These are phyloP conservation scores for Hammondia hammondi DNA, from an alignment of 169 alveolate species.

Conservation along the genomic window DNA sequence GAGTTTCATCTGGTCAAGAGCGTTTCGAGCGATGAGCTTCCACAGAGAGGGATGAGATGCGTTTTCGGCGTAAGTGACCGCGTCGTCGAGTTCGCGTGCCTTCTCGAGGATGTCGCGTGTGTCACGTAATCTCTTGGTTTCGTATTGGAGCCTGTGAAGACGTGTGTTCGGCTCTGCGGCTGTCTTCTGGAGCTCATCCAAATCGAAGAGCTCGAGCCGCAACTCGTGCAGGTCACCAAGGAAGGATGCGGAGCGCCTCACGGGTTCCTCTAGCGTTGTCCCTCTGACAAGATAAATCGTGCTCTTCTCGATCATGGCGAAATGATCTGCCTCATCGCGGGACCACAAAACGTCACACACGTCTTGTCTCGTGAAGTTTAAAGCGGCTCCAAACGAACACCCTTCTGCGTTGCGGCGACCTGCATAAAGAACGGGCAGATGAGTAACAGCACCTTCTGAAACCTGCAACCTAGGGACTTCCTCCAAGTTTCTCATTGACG, in stretches of 20 bases:
- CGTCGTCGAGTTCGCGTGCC: constrained; percentile 83
- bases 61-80: constrained; percentile 84
- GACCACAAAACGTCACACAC: constrained; percentile 91
- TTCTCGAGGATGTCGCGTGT: constrained; percentile 86
- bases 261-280: constrained; percentile 58
- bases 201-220: neutral
- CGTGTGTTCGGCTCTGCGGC: constrained; percentile 84
- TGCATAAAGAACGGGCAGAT: neutral
- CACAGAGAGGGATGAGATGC: constrained; percentile 88
- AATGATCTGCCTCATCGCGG: constrained; percentile 85
- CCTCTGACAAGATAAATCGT: constrained; percentile 84
- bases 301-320: constrained; percentile 88
- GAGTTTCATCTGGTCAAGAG: constrained; percentile 87
- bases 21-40: constrained; percentile 88
- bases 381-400: neutral
- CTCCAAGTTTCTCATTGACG: no score
- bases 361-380: constrained; percentile 69
- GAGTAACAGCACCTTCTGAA: neutral
- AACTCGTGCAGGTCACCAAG: neutral
- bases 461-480: no score
- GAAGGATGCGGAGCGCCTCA: neutral
- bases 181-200: constrained; percentile 84
- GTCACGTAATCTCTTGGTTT: constrained; percentile 88
- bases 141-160: constrained; percentile 82
- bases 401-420: neutral